phyloP scores from a whole-genome alignment of 768 basidiomycete genomes.

The Tricholoma sp. region DNA sequence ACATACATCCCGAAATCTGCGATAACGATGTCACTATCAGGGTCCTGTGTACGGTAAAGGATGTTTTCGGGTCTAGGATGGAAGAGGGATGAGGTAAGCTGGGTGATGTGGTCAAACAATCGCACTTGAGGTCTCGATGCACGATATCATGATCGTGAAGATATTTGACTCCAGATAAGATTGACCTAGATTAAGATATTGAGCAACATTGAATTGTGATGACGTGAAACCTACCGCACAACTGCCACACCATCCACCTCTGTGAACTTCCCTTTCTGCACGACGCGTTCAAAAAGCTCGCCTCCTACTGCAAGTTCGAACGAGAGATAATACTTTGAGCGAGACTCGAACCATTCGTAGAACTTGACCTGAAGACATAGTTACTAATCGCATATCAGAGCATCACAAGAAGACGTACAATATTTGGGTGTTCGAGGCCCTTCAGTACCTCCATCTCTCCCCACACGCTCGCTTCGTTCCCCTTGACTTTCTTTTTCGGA shows the following conservation, averaged over 20 bases:
- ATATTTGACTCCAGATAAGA: constrained; percentile 80
- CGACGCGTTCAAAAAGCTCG: constrained; percentile 78
- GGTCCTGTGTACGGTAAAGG: constrained; percentile 74
- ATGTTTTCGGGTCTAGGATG: constrained; percentile 88
- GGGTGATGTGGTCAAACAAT: background rate
- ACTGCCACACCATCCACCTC: too few species aligned
- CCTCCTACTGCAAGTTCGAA: constrained; percentile 94
- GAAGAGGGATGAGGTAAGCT: background rate
- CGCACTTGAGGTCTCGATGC: constrained; percentile 91
- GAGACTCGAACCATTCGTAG: constrained; percentile 94
- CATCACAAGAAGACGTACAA: constrained; percentile 40
- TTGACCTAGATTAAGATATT: constrained; percentile 45
- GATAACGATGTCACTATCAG: constrained; percentile 85
- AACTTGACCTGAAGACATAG: constrained; percentile 46
- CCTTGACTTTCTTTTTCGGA: constrained; percentile 92
- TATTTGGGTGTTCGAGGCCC: constrained; percentile 86
- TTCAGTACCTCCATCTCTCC: constrained; percentile 92
- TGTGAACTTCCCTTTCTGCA: too few species aligned
- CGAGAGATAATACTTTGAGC: constrained; percentile 91
- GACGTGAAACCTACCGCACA: constrained; percentile 18
- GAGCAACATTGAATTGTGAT: background rate
- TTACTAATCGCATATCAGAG: constrained; percentile 39
- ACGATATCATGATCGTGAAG: constrained; percentile 92
- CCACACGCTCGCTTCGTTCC: constrained; percentile 84
- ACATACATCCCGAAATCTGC: constrained; percentile 97